Evolutionary conservation across 2,329 filamentous ascomycete genomes (phyloP).

Genomic region (Xylaria sp.): DNA sequence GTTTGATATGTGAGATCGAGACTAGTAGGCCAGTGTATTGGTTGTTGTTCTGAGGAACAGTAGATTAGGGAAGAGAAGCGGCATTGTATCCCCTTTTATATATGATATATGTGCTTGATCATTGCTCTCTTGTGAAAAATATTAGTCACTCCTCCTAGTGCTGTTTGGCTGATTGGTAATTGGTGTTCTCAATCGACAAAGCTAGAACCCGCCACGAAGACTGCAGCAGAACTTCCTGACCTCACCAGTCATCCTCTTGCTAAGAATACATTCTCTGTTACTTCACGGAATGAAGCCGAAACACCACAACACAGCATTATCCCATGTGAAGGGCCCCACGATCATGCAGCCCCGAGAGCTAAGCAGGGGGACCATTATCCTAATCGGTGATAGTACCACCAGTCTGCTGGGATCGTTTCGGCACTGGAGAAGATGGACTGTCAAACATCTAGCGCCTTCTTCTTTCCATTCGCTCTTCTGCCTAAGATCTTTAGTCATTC

Average conservation of each 20-base stretch:
- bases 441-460: neutral
- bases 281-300: neutral
- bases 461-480: neutral
- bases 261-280: neutral
- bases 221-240: neutral
- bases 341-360: neutral
- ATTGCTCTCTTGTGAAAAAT: neutral
- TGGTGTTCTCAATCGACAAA: neutral
- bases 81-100: neutral
- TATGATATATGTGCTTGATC: neutral
- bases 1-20: neutral
- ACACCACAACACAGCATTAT: neutral
- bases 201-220: neutral
- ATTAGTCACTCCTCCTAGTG: neutral
- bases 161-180: neutral
- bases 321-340: neutral
- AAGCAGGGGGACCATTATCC: constrained; percentile 3
- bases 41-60: neutral
- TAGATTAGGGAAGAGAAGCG: neutral
- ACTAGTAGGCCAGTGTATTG: neutral
- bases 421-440: neutral
- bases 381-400: neutral
- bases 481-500: neutral
- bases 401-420: neutral
- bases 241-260: neutral